Percentiles rank a stretch among this genome's conserved stretches.
phyloP scores from a whole-genome alignment of 2,329 filamentous ascomycete genomes.

The Chlorencoelia australis region DNA sequence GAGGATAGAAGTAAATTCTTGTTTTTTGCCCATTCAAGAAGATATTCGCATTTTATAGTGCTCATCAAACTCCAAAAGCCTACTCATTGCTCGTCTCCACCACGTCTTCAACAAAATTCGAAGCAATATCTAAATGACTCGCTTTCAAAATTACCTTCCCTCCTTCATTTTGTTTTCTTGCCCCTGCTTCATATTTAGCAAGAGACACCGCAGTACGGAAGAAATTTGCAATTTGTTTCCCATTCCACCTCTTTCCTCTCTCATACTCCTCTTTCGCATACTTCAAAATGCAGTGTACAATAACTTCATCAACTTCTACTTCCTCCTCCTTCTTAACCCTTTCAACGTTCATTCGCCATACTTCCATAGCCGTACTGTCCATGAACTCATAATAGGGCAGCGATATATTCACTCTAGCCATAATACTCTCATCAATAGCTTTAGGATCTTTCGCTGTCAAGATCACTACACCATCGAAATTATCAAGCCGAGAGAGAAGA shows the following conservation, averaged over 20 bases:
- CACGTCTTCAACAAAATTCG: background rate
- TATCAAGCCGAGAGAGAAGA: no score
- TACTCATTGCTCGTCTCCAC: no score
- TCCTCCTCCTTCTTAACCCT: background rate
- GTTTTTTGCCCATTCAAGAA: no score
- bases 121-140: background rate
- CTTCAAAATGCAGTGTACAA: no score
- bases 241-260: constrained; percentile 1
- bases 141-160: background rate
- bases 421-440: background rate
- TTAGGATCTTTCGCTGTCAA: background rate
- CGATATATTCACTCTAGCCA: background rate
- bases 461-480: background rate
- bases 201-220: background rate
- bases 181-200: background rate
- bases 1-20: no score
- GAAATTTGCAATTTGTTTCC: background rate
- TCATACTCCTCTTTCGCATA: background rate
- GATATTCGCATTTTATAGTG: no score
- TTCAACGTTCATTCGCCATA: background rate
- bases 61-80: no score
- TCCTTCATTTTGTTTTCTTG: no score
- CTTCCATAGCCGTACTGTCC: no score
- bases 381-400: no score
- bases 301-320: background rate